Evolutionary conservation across 1,139 yeast species (phyloP), one percentile per base, ranked within the genome.

Genomic region (Yamadazyma pseudoaaseri): DNA sequence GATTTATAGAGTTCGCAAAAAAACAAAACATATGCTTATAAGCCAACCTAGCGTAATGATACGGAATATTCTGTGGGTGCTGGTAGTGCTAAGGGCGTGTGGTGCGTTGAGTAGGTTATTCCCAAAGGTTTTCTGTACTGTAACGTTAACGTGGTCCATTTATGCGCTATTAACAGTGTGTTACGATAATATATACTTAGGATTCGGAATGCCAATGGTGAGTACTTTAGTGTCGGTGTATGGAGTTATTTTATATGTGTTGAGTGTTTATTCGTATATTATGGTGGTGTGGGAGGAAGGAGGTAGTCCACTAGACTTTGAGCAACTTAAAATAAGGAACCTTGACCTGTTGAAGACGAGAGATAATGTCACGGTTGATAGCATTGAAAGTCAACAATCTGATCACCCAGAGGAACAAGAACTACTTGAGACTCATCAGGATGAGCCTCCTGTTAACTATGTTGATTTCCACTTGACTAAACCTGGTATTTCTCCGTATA

Each of bases 251-350:
- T 38, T 64, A 30, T 63, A 55, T 35, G 33, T 29, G 9, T 39
- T 65, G 17, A 49, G 63, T 37, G 36, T 62, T 3, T 53, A 54
- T 18, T 48, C 84, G 2, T 86, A 86, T 51, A 74, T 62, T 48
- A 60, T 67, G 48, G 75, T 82, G 3, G 70, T 85, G 4, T 16
- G 35, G 2, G 58, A 59, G 1, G 95, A 95, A 0, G 77, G 89
- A 0, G 90, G 90, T 0, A 75, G 81, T 14, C 89, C 92, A 0
- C 43, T 50, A 20, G 70, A 65, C 33, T 65, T 52, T 34, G 45
- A 47, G 4, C 57, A 55, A 30, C 43, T 62, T 23, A 39, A 37
- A 22, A 52, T 56, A 12, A 35, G 35, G 10, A 43, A 52, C 27
- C n/a, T 46, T 12, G 42, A 39, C 10, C 41, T 37, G 41, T 28